Evolutionary conservation across 805 yeast species (phyloP).

Genomic region (Saccharomycopsis selenospora): DNA sequence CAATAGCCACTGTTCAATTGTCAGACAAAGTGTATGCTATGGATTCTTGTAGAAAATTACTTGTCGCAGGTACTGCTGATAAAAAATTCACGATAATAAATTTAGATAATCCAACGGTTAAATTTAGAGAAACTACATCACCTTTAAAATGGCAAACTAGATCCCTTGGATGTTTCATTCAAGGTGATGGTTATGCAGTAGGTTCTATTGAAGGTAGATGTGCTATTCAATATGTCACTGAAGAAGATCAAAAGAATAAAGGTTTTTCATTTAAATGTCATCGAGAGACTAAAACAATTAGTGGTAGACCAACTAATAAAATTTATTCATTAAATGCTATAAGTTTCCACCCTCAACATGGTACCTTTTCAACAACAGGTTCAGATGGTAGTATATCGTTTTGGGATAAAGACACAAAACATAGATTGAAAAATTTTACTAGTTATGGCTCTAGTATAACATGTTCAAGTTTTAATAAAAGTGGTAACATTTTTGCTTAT

Average conservation of each 20-base stretch:
- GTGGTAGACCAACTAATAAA: constrained; percentile 38
- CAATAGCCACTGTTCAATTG: constrained; percentile 70
- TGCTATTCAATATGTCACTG: constrained; percentile 88
- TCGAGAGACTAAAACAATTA: constrained; percentile 56
- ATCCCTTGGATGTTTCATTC: constrained; percentile 75
- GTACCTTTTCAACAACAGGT: constrained; percentile 91
- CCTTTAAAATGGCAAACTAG: constrained; percentile 90
- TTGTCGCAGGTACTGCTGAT: constrained; percentile 94
- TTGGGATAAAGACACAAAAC: constrained; percentile 94
- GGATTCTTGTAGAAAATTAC: constrained; percentile 73
- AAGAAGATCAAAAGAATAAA: constrained; percentile 56
- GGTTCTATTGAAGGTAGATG: constrained; percentile 96
- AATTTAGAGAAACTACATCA: constrained; percentile 64
- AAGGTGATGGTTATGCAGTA: constrained; percentile 85
- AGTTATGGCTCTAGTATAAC: constrained; percentile 61
- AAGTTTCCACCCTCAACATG: constrained; percentile 80
- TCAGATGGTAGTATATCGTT: constrained; percentile 88
- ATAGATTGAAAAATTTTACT: constrained; percentile 77
- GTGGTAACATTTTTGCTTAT: constrained; percentile 81
- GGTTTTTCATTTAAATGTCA: constrained; percentile 96
- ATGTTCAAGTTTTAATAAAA: constrained; percentile 71
- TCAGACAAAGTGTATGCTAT: constrained; percentile 89
- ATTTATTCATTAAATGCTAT: constrained; percentile 78
- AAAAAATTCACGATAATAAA: constrained; percentile 73
- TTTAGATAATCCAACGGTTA: constrained; percentile 72